These are phyloP conservation scores for Mortierella sp. DNA, from an alignment of 371 early-diverging fungal genomes.

Conservation along the genomic window DNA sequence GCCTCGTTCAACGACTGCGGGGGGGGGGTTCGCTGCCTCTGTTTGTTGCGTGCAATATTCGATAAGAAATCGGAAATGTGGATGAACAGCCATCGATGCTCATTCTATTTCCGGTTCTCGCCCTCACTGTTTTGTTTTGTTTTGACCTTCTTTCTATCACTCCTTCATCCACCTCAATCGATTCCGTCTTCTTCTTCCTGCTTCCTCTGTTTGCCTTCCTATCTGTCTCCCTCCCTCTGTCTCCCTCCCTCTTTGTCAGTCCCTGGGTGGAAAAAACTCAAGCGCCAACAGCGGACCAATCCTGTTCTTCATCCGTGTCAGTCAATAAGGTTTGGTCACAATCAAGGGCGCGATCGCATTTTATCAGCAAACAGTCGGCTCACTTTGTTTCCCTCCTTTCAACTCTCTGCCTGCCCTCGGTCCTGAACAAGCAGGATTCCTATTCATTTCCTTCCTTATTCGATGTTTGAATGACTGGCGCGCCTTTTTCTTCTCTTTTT, in stretches of 20 bases:
- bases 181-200: background rate
- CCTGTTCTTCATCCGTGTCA: background rate
- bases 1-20: background rate
- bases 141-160: background rate
- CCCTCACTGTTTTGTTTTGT: background rate
- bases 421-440: background rate
- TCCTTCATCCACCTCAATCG: no score
- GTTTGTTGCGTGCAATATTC: background rate
- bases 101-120: background rate
- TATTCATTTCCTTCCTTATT: background rate
- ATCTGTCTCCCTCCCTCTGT: no score
- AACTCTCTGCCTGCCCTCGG: background rate
- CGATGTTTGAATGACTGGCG: background rate
- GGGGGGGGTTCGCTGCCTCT: background rate
- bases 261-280: background rate
- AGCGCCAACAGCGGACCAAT: constrained; percentile 1
- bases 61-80: constrained; percentile 4
- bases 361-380: constrained; percentile 15
- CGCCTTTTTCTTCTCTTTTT: background rate
- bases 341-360: constrained; percentile 43
- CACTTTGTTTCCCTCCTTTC: background rate
- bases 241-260: background rate
- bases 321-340: constrained; percentile 53
- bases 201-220: no score
- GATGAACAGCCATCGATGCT: background rate